These are phyloP conservation scores for Clarireedia sp. DNA, from an alignment of 2,329 filamentous ascomycete genomes.

Conservation along the genomic window DNA sequence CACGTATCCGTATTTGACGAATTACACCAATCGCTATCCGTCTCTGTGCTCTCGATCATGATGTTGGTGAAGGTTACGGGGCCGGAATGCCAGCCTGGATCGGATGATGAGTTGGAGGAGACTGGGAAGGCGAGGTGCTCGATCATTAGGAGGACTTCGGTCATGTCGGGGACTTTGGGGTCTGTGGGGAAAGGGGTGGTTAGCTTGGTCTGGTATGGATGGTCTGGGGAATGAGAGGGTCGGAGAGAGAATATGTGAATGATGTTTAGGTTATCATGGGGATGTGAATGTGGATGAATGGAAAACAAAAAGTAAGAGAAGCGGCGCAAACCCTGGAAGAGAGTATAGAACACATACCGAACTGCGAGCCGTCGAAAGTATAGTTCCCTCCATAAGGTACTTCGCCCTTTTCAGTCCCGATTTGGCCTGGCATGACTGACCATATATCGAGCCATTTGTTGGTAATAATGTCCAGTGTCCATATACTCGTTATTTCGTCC, in stretches of 20 bases:
- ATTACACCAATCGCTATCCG: constrained; percentile 3
- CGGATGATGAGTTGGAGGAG: background rate
- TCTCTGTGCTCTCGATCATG: background rate
- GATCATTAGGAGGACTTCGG: background rate
- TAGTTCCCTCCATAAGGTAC: background rate
- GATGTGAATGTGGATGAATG: too few species aligned
- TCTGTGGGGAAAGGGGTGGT: background rate
- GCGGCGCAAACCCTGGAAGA: background rate
- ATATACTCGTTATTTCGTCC: constrained; percentile 2
- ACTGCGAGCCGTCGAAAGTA: background rate
- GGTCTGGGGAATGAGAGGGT: too few species aligned
- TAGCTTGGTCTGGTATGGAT: background rate
- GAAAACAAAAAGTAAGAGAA: too few species aligned
- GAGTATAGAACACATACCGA: background rate
- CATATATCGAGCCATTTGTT: constrained; percentile 6
- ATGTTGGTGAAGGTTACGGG: constrained; percentile 6
- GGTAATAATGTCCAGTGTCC: background rate
- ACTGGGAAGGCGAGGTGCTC: background rate
- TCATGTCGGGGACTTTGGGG: constrained; percentile 1
- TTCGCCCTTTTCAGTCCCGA: background rate
- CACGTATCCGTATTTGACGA: background rate
- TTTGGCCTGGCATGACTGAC: background rate
- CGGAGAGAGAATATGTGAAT: too few species aligned
- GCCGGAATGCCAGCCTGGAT: constrained; percentile 2
- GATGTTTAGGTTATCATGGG: too few species aligned